Percentiles rank a stretch among this genome's conserved stretches.
phyloP scores from a whole-genome alignment of 768 basidiomycete genomes.

The Postia placenta region DNA sequence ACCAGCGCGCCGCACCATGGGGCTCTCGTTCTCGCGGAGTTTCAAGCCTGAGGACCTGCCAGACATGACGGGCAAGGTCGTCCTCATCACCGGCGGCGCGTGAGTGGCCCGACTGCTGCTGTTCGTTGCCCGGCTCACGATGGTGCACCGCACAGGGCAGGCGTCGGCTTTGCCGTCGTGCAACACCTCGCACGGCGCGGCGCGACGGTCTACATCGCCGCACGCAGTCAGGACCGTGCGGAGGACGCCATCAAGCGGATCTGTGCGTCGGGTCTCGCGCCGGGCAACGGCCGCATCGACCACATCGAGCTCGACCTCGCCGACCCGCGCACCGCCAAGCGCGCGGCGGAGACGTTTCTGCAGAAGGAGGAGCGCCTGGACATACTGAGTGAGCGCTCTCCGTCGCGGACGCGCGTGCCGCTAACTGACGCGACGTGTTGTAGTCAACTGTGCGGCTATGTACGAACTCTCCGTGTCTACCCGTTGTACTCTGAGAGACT shows the following conservation, averaged over 20 bases:
- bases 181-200: constrained; percentile 45
- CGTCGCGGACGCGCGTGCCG: background rate
- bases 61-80: constrained; percentile 44
- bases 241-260: constrained; percentile 42
- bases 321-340: constrained; percentile 41
- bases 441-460: constrained; percentile 52
- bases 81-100: constrained; percentile 56
- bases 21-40: constrained; percentile 6
- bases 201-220: constrained; percentile 55
- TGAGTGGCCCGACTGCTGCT: constrained; percentile 22
- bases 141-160: constrained; percentile 25
- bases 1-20: constrained; percentile 10
- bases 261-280: constrained; percentile 34
- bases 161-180: constrained; percentile 47
- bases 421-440: background rate
- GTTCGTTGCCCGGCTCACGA: background rate
- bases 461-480: constrained; percentile 17
- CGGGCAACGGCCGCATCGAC: constrained; percentile 39
- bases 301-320: constrained; percentile 48
- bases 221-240: constrained; percentile 41
- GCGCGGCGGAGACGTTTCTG: constrained; percentile 43
- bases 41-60: constrained; percentile 38
- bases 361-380: constrained; percentile 47
- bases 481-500: background rate
- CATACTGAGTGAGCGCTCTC: constrained; percentile 37